A percentile compares a stretch with the other conserved stretches of the same genome.
phyloP scores from a whole-genome alignment of 768 basidiomycete genomes.

The Boletus huronensis region DNA sequence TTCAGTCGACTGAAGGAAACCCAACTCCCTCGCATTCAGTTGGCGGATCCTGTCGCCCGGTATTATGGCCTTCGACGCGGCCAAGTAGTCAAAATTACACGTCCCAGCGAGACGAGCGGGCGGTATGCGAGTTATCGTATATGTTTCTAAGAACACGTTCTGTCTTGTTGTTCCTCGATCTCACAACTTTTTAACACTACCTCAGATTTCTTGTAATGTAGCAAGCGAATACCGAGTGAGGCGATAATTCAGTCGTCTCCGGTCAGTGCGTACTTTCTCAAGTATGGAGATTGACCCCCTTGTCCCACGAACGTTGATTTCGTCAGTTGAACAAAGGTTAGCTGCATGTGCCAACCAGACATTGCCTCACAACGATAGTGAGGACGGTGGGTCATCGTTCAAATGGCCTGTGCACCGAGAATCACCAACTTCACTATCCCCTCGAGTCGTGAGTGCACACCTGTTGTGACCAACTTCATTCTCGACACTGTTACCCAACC shows the following conservation, averaged over 20 bases:
- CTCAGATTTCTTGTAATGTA: conserved; percentile 16
- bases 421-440: not conserved
- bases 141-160: conserved; percentile 55
- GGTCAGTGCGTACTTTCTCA: conserved; percentile 2
- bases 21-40: conserved; percentile 93
- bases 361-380: not conserved
- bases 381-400: not conserved
- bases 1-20: conserved; percentile 94
- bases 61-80: conserved; percentile 96
- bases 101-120: conserved; percentile 95
- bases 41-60: conserved; percentile 95
- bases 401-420: not conserved
- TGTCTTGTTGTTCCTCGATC: not conserved
- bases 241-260: not conserved
- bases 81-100: conserved; percentile 97
- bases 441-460: not conserved
- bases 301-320: not conserved
- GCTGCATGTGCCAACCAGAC: not conserved
- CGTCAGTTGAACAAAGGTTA: not conserved
- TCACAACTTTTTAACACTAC: conserved; percentile 1
- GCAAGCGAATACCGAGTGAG: conserved; percentile 7
- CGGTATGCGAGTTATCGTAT: conserved; percentile 91
- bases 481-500: not conserved
- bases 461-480: not conserved
- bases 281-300: not conserved